Conservation (phyloP, 257 asterid genomes). For the Plantago elongata region DNA sequence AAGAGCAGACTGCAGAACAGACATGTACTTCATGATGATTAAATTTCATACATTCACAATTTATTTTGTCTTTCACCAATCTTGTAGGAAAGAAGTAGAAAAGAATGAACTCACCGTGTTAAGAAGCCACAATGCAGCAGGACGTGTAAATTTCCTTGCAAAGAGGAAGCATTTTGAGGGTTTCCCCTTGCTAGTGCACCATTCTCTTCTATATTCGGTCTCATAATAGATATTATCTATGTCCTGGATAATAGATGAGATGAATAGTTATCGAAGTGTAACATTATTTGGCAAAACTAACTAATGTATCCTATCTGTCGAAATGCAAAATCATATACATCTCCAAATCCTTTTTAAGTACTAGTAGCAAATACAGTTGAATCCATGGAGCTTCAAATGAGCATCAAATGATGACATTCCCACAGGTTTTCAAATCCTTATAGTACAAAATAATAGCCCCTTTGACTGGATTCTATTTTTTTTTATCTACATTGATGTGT, state of each 20-base stretch:
- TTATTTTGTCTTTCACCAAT: neutral
- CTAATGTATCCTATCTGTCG: slow-evolving; percentile 3
- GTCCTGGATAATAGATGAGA: slow-evolving; percentile 36
- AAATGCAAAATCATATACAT: neutral
- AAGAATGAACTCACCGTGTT: slow-evolving; percentile 51
- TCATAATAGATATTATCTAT: slow-evolving; percentile 78
- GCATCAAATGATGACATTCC: no score
- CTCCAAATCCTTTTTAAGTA: neutral
- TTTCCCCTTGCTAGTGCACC: slow-evolving; percentile 92
- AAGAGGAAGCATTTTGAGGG: slow-evolving; percentile 93
- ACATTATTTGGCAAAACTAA: slow-evolving; percentile 5
- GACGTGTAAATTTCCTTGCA: slow-evolving; percentile 86
- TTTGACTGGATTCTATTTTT: no score
- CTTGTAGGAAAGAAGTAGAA: neutral
- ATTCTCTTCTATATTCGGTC: slow-evolving; percentile 90
- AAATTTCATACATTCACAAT: neutral
- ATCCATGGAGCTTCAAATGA: no score
- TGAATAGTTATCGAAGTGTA: slow-evolving; percentile 1
- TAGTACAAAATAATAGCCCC: no score
- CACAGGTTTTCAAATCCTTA: no score
- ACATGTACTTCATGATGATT: slow-evolving; percentile 8
- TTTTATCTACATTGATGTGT: no score
- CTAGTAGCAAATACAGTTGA: no score
- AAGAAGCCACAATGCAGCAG: slow-evolving; percentile 84
- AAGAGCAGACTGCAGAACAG: slow-evolving; percentile 59